Percentiles rank a stretch among this genome's conserved stretches.
These are phyloP conservation scores for Vigna nakashimae DNA, from an alignment of 306 rosid species.

Conservation along the genomic window DNA sequence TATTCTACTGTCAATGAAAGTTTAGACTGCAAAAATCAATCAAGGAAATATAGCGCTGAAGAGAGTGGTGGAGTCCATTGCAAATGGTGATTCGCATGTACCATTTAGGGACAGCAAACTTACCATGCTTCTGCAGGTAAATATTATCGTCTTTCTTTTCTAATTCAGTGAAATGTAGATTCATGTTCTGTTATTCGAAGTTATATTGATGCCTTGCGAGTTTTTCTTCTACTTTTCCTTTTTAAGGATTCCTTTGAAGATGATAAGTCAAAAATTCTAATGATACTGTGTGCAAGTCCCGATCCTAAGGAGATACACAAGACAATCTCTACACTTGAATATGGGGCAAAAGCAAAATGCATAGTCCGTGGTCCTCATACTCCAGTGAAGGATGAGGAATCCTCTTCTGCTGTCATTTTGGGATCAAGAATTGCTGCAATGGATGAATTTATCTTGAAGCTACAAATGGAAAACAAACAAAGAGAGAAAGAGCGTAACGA, in stretches of 20 bases:
- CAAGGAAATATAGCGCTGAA: slow-evolving; percentile 95
- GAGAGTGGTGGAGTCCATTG: slow-evolving; percentile 98
- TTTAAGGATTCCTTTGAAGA: slow-evolving; percentile 97
- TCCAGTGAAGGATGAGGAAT: slow-evolving; percentile 82
- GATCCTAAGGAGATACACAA: slow-evolving; percentile 96
- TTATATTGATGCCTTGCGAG: slow-evolving; percentile 29
- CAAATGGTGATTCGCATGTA: slow-evolving; percentile 98
- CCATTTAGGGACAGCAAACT: slow-evolving; percentile 99
- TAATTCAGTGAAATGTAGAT: slow-evolving; percentile 17
- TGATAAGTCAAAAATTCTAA: slow-evolving; percentile 88
- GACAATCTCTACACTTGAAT: slow-evolving; percentile 96
- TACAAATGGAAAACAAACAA: slow-evolving; percentile 87
- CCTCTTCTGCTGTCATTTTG: slow-evolving; percentile 81
- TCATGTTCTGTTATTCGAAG: slow-evolving; percentile 32
- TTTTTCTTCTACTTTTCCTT: slow-evolving; percentile 23
- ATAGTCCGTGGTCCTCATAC: slow-evolving; percentile 94
- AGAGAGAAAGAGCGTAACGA: slow-evolving; percentile 84
- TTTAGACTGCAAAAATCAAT: slow-evolving; percentile 93
- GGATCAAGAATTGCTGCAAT: slow-evolving; percentile 94
- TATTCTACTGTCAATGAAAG: slow-evolving; percentile 34
- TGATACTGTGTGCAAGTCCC: slow-evolving; percentile 97
- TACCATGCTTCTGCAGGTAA: slow-evolving; percentile 99
- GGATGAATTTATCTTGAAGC: slow-evolving; percentile 91
- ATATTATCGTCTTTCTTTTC: not conserved
- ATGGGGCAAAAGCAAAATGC: slow-evolving; percentile 98